phyloP scores from a whole-genome alignment of 2,329 filamentous ascomycete species.

The Huntiella abstrusa region DNA sequence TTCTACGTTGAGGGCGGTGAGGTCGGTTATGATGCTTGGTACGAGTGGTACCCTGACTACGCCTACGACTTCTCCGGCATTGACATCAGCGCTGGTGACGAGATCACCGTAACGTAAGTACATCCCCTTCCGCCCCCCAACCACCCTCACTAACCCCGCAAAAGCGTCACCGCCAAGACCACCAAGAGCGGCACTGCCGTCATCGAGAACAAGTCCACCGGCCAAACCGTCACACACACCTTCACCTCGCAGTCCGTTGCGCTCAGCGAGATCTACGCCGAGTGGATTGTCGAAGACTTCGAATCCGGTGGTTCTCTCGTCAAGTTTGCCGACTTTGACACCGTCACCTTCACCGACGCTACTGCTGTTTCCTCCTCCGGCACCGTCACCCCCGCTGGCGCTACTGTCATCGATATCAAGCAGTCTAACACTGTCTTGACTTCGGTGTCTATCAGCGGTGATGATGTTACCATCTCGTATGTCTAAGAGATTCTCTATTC shows the following conservation, averaged over 20 bases:
- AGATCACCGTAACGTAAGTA: constrained; percentile 16
- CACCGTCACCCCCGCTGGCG: constrained; percentile 12
- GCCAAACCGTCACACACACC: constrained; percentile 30
- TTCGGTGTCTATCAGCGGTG: constrained; percentile 8
- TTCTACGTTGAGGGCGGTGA: constrained; percentile 18
- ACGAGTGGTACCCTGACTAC: constrained; percentile 27
- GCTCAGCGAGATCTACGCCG: constrained; percentile 37
- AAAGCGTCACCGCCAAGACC: constrained; percentile 13
- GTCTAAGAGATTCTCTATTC: constrained; percentile 2
- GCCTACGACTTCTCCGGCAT: constrained; percentile 22
- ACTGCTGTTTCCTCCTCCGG: constrained; percentile 14
- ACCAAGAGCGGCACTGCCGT: constrained; percentile 15
- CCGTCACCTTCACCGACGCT: constrained; percentile 11
- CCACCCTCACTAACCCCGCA: constrained; percentile 2
- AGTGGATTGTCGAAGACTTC: constrained; percentile 42
- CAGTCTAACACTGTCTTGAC: constrained; percentile 9
- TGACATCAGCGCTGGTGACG: constrained; percentile 16
- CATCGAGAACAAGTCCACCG: constrained; percentile 30
- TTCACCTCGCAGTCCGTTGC: constrained; percentile 25
- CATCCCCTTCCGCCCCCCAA: no score
- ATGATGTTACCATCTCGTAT: constrained; percentile 4
- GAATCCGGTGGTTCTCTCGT: constrained; percentile 14
- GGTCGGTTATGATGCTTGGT: constrained; percentile 24
- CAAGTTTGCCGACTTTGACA: constrained; percentile 17
- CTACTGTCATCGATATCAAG: constrained; percentile 13